Base-by-base conservation (phyloP, 306 rosid species). In the Pterocarpus macrocarpus region DNA sequence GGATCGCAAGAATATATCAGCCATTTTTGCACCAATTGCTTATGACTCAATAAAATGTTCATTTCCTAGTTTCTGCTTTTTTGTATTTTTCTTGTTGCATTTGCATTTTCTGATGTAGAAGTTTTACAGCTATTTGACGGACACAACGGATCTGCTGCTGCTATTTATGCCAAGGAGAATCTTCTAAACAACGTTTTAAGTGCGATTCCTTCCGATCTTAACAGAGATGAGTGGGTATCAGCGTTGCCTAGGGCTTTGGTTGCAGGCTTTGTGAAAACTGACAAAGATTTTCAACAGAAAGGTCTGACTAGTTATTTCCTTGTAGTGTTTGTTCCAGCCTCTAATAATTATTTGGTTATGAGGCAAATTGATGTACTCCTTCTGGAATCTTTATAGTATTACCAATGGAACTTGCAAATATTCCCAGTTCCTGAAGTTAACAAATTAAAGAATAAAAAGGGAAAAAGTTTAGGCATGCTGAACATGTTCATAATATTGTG, bases 81-180 rank as follows among this genome's bases (percentile, higher is more conserved):
- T 3, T 45, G 9, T 75, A 28, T 28, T 47, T 56, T 59, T 73
- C 68, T 45, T 47, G 61, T 58, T 56, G 12, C 72, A 65, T 75
- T 83, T 82, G 58, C 69, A 69, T 62, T 82, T 83, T 82, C 88
- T 87, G 68, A 81, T 64, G 28, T 32, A 12, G 65, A 81, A 49
- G 80, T 88, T 76, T 81, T 85, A 64, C 98, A 96, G 99, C 85
- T 96, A 63, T 96, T 94, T 90, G 99, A 96, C 74, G 99, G 99
- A 81, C 99, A 96, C 87, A 96, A 96, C 55, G 99, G 99, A 77
- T 84, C 99, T 85, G 98, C 97, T 50, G 99, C 99, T 62, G 99
- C 99, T 59, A 85, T 94, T 79, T 96, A 94, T 87, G 5, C 99
- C 1, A 96, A 94, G 95, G 99, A 94, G 87, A 90, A 91, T 91